Base-by-base conservation (phyloP, 352 stramenopile genomes). In the Phytophthora fragariaefolia region DNA sequence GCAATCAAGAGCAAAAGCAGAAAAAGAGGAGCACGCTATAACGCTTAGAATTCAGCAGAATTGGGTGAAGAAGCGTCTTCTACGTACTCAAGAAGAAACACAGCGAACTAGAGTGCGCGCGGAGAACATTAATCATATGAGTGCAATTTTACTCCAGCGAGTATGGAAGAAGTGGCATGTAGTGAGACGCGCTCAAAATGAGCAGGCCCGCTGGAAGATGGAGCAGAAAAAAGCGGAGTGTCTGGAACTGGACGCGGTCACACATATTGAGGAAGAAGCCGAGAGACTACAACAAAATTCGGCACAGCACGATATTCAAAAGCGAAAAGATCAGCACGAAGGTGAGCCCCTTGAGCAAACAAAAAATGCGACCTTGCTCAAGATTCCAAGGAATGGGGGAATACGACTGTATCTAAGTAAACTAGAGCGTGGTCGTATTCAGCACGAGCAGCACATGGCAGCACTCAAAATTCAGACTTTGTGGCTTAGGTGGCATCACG, bases 401-500 rank as follows among this genome's bases (percentile, higher is more conserved):
- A 47, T 28, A 27, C 27, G 49, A 20, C 64, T 64, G 10, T 55
- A 76, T n/a, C 58, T 36, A 36, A 46, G 45, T 10, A 70, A 66
- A 58, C 58, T 76, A 52, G 69, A 76, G 42, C 58, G 36, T 24
- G 54, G 58, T 17, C 46, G 36, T 20, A 46, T 73, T 51, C 43
- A 65, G 23, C 64, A 76, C 8, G 27, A 66, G 2, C 58, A 76
- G 12, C 32, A 71, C 30, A 69, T 73, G 24, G 64, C 63, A 34
- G 63, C 65, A 1, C 54, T 76, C 24, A 71, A 66, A 18, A 67
- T 76, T 13, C 69, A 76, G 46, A 58, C 58, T 2, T 6, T 59
- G 28, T 76, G 64, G 64, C 69, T 73, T 1, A 59, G 65, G 20
- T 73, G 69, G 69, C 54, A 73, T 30, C 40, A 66, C 40, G 40